Conservation (phyloP, 345 rosid genomes). For the Raphanus raphanistrum region DNA sequence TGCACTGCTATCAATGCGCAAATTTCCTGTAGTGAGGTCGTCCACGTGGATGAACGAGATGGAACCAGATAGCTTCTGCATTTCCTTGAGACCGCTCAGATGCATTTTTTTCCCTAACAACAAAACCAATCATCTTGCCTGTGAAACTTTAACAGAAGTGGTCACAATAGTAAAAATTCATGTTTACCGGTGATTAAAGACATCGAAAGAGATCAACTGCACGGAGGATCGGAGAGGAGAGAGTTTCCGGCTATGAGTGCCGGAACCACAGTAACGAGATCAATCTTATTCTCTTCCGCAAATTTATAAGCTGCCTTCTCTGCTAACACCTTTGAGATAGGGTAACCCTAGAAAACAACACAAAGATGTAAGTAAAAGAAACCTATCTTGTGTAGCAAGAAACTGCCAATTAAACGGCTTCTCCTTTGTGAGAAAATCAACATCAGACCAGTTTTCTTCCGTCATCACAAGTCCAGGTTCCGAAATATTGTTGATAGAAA, state of each 20-base stretch:
- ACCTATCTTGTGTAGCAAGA: conserved; percentile 20
- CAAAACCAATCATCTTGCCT: conserved; percentile 14
- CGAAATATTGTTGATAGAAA: conserved; percentile 53
- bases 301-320: conserved; percentile 76
- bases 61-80: conserved; percentile 88
- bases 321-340: conserved; percentile 66
- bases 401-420: conserved; percentile 77
- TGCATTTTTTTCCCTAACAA: conserved; percentile 64
- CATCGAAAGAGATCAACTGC: conserved; percentile 55
- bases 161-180: not conserved
- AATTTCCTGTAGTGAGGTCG: too few relatives aligned
- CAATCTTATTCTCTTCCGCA: conserved; percentile 64
- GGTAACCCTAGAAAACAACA: conserved; percentile 64
- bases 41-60: conserved; percentile 73
- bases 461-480: conserved; percentile 67
- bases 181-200: conserved; percentile 64
- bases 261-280: conserved; percentile 75
- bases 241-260: conserved; percentile 67
- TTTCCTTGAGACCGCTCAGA: conserved; percentile 59
- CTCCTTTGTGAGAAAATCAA: conserved; percentile 57
- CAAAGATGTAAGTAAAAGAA: not conserved
- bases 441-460: conserved; percentile 76
- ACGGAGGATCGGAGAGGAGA: conserved; percentile 63
- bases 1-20: too few relatives aligned
- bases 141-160: not conserved